Conservation (phyloP, 148 eudicot species). For the Diospyros kaki region DNA sequence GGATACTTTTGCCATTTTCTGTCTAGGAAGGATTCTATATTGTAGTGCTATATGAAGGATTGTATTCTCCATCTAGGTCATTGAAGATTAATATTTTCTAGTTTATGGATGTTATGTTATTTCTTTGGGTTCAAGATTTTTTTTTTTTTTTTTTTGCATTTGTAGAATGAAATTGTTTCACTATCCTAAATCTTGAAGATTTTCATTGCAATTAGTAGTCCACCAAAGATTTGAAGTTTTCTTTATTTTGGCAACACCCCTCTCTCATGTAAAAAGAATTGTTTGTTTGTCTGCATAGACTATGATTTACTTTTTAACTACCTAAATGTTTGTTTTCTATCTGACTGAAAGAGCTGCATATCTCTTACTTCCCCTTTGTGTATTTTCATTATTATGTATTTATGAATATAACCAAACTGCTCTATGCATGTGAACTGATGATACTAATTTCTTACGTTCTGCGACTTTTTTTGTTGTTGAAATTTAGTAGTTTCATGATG, state of each 20-base stretch:
- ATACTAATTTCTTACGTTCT: background rate
- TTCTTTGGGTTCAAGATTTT: too few species aligned
- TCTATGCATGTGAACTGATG: background rate
- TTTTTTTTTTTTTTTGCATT: too few species aligned
- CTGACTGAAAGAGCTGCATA: background rate
- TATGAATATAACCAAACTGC: background rate
- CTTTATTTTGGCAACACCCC: background rate
- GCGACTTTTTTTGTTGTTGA: background rate
- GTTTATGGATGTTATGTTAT: too few species aligned
- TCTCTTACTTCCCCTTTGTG: background rate
- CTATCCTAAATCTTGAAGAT: background rate
- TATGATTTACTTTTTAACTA: background rate
- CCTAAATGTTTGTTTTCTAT: conserved; percentile 4
- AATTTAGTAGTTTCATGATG: background rate
- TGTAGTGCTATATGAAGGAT: too few species aligned
- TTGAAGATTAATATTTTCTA: too few species aligned
- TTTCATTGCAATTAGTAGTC: background rate
- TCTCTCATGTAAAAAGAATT: background rate
- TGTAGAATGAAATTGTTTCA: too few species aligned
- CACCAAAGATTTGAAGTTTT: background rate
- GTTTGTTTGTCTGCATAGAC: background rate
- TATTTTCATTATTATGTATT: background rate
- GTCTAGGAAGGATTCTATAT: too few species aligned
- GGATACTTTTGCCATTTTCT: too few species aligned
- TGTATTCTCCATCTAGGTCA: too few species aligned